These are phyloP conservation scores for Aspergillus pseudotamarii DNA, from an alignment of 2,329 filamentous ascomycete genomes.

Conservation along the genomic window DNA sequence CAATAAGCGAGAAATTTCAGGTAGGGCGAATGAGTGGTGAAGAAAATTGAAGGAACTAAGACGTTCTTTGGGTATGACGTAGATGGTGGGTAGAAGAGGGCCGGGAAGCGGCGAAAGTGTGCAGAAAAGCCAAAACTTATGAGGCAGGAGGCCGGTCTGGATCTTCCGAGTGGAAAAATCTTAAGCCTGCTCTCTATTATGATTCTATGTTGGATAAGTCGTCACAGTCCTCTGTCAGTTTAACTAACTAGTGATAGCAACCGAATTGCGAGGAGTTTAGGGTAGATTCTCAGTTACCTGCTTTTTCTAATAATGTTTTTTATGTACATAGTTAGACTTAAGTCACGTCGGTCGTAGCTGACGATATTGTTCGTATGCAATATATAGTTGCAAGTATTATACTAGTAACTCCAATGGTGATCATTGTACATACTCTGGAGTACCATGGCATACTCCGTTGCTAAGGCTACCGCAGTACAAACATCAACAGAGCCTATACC, in stretches of 20 bases:
- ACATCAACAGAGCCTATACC: background rate
- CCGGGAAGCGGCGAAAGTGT: slow-evolving; percentile 17
- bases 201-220: background rate
- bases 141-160: slow-evolving; percentile 20
- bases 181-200: background rate
- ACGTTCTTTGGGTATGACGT: slow-evolving; percentile 34
- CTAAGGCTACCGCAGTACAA: background rate
- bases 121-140: slow-evolving; percentile 12
- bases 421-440: background rate
- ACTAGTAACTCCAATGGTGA: background rate
- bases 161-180: slow-evolving; percentile 5
- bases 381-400: background rate
- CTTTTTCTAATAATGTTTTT: no score
- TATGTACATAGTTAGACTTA: background rate
- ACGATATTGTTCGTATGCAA: background rate
- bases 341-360: background rate
- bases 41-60: slow-evolving; percentile 28
- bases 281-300: background rate
- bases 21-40: slow-evolving; percentile 20
- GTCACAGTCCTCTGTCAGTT: no score
- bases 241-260: background rate
- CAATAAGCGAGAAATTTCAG: slow-evolving; percentile 17
- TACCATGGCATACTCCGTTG: background rate
- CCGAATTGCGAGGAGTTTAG: background rate
- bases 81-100: slow-evolving; percentile 19